Conservation (phyloP, 495 filamentous ascomycete species). For the Xylaria sp. region DNA sequence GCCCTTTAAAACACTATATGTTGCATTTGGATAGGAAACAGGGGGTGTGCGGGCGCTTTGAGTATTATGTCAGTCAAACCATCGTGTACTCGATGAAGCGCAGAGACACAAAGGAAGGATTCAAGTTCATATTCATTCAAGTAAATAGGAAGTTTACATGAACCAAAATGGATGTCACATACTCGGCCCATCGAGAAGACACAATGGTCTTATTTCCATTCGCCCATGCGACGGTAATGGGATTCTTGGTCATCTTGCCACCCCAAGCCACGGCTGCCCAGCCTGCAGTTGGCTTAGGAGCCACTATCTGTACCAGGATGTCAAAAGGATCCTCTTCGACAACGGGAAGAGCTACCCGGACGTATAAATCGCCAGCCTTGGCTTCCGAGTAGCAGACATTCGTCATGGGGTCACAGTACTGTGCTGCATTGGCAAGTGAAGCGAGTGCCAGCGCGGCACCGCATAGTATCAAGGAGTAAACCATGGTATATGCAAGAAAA, state of each 20-base stretch:
- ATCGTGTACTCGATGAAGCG: too few species aligned
- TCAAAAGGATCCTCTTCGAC: constrained; percentile 52
- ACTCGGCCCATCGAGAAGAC: constrained; percentile 56
- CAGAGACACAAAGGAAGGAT: background rate
- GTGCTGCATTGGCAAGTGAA: constrained; percentile 30
- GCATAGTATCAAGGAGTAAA: background rate
- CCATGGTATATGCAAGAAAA: background rate
- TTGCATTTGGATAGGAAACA: constrained; percentile 48
- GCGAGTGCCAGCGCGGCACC: constrained; percentile 19
- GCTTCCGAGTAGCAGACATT: constrained; percentile 49
- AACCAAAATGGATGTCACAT: constrained; percentile 25
- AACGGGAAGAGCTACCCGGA: constrained; percentile 57
- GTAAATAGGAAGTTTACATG: background rate
- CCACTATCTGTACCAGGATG: constrained; percentile 55
- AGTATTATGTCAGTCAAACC: constrained; percentile 26
- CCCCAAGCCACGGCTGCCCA: constrained; percentile 59
- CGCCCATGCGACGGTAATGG: constrained; percentile 55
- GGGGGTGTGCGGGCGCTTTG: constrained; percentile 48
- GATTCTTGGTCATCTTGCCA: constrained; percentile 58
- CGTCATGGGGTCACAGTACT: constrained; percentile 49
- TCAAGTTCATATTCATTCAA: background rate
- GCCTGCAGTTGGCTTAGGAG: constrained; percentile 45
- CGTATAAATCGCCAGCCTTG: constrained; percentile 42
- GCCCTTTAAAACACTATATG: constrained; percentile 52
- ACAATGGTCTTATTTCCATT: constrained; percentile 49